Conservation (phyloP, 164 flowering plant genomes). For the Magnolia officinalis region DNA sequence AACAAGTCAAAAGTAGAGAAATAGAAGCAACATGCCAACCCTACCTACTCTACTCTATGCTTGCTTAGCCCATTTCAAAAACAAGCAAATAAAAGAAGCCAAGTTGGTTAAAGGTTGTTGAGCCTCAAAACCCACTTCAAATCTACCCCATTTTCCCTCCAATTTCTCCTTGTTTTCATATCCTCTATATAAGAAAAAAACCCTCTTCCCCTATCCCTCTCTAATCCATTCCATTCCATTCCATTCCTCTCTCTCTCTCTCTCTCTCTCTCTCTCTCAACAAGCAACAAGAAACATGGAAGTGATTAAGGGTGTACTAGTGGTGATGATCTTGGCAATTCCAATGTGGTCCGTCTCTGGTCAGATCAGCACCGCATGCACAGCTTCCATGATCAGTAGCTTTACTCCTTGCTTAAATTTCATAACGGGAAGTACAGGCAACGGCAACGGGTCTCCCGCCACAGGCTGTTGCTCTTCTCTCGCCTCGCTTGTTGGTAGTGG, state of each 20-base stretch:
- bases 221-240: background rate
- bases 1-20: background rate
- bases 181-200: conserved; percentile 18
- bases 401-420: conserved; percentile 69
- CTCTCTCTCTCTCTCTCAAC: background rate
- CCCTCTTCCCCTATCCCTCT: conserved; percentile 9
- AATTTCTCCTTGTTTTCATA: background rate
- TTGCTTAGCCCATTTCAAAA: background rate
- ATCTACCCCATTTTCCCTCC: conserved; percentile 21
- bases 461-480: conserved; percentile 63
- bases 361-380: conserved; percentile 58
- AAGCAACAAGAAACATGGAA: conserved; percentile 13
- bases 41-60: background rate
- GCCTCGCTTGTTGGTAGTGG: conserved; percentile 39
- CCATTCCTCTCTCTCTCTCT: background rate
- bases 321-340: conserved; percentile 17
- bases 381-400: conserved; percentile 43
- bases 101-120: conserved; percentile 56
- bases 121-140: conserved; percentile 52
- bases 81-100: background rate
- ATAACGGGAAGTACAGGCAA: conserved; percentile 40
- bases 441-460: conserved; percentile 48
- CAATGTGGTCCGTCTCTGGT: conserved; percentile 32
- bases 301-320: conserved; percentile 15
- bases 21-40: background rate